Percentiles rank a stretch among this genome's conserved stretches.
Conservation (phyloP, 2,329 filamentous ascomycete genomes). For the Parastagonospora nodorum region DNA sequence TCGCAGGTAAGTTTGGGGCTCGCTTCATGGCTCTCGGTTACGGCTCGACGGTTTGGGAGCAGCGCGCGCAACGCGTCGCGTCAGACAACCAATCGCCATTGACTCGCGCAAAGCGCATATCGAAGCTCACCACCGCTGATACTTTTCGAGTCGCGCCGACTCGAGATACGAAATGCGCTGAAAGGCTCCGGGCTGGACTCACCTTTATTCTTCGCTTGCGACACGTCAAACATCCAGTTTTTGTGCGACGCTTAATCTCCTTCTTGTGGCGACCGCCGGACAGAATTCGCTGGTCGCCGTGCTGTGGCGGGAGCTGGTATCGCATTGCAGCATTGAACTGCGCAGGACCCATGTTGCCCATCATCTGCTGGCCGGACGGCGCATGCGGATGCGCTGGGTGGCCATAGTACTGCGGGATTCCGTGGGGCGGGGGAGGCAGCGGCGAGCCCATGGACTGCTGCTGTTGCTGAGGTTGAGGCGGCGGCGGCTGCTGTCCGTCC, state of each 20-base stretch:
- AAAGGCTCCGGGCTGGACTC: conserved; percentile 13
- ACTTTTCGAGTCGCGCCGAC: background rate
- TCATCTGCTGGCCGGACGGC: conserved; percentile 56
- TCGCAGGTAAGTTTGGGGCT: conserved; percentile 23
- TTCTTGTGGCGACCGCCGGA: conserved; percentile 69
- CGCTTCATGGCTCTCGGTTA: conserved; percentile 48
- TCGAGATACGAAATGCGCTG: background rate
- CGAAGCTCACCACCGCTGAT: background rate
- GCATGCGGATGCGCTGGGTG: conserved; percentile 36
- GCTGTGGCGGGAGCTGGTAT: conserved; percentile 60
- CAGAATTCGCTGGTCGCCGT: conserved; percentile 58
- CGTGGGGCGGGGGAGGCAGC: conserved; percentile 58
- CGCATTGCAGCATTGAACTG: conserved; percentile 54
- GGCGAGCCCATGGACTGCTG: conserved; percentile 58
- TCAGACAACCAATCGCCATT: conserved; percentile 27
- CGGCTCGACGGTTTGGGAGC: conserved; percentile 22
- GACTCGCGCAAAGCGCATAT: conserved; percentile 14
- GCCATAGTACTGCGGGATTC: conserved; percentile 60
- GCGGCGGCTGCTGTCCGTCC: conserved; percentile 48
- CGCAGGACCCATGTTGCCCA: conserved; percentile 55
- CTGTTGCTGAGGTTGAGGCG: conserved; percentile 34
- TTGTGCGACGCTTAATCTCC: conserved; percentile 76
- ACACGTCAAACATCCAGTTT: conserved; percentile 69
- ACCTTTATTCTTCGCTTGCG: conserved; percentile 73
- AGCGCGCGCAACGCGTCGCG: conserved; percentile 34